These are phyloP conservation scores for Rosa rugosa DNA, from an alignment of 306 rosid species.

Conservation along the genomic window DNA sequence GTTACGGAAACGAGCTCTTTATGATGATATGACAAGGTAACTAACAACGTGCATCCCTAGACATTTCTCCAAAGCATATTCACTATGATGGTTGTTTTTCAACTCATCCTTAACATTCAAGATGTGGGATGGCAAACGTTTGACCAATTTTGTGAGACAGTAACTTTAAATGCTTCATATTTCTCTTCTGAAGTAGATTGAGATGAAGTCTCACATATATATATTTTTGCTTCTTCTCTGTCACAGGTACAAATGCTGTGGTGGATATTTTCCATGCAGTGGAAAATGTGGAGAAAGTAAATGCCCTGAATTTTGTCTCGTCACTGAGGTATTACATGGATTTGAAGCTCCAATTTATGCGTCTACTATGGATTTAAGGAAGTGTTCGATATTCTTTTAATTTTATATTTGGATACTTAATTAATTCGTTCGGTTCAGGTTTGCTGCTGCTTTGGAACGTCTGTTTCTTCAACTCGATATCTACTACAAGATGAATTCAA, in stretches of 20 bases:
- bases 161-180: not conserved
- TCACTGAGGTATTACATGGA: slow-evolving; percentile 48
- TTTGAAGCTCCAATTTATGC: not conserved
- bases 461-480: slow-evolving; percentile 78
- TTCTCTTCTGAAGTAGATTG: not conserved
- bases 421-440: slow-evolving; percentile 43
- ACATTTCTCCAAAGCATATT: no score
- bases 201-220: not conserved
- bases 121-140: not conserved
- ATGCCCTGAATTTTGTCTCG: slow-evolving; percentile 56
- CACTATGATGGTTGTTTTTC: not conserved
- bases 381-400: not conserved
- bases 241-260: slow-evolving; percentile 70
- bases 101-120: not conserved
- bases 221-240: not conserved
- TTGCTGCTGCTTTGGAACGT: slow-evolving; percentile 56
- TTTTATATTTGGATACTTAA: slow-evolving; percentile 2
- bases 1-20: slow-evolving; percentile 61
- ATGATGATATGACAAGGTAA: slow-evolving; percentile 68
- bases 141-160: not conserved
- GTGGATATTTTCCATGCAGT: slow-evolving; percentile 80
- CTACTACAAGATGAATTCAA: slow-evolving; percentile 79
- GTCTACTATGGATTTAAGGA: not conserved
- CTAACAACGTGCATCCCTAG: not conserved
- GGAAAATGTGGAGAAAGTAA: slow-evolving; percentile 61